A percentile compares a stretch with the other conserved stretches of the same genome.
phyloP scores from a whole-genome alignment of 139 green algal species.

The Chlorella vulgaris region DNA sequence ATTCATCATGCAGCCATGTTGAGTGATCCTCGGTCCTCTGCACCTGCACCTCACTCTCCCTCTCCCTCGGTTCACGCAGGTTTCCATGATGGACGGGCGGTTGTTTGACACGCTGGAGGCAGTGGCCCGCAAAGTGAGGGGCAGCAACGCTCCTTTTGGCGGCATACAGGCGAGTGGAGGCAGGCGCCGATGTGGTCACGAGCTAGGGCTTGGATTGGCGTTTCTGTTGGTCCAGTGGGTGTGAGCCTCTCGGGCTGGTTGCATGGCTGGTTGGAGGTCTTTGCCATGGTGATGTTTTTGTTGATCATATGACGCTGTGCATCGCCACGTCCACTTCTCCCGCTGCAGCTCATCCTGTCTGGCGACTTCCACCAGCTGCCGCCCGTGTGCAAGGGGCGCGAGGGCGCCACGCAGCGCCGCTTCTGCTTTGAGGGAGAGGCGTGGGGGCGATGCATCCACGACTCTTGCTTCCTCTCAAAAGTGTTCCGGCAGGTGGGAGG shows the following conservation, averaged over 20 bases:
- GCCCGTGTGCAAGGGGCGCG: conserved; percentile 53
- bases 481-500: conserved; percentile 60
- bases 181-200: too few species aligned
- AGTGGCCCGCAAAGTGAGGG: conserved; percentile 38
- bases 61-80: conserved; percentile 25
- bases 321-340: too few species aligned
- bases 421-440: conserved; percentile 66
- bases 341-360: conserved; percentile 58
- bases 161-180: conserved; percentile 56
- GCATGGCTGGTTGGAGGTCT: neutral
- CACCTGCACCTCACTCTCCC: neutral
- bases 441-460: conserved; percentile 56
- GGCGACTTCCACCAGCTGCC: conserved; percentile 80
- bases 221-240: too few species aligned
- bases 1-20: neutral
- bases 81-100: conserved; percentile 64
- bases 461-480: conserved; percentile 53
- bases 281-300: too few species aligned
- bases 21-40: too few species aligned
- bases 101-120: conserved; percentile 61
- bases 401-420: conserved; percentile 33
- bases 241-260: neutral
- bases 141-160: conserved; percentile 57
- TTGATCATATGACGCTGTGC: too few species aligned
- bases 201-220: too few species aligned